These are phyloP conservation scores for Calocybe cyanea DNA, from an alignment of 768 basidiomycete species.

Conservation along the genomic window DNA sequence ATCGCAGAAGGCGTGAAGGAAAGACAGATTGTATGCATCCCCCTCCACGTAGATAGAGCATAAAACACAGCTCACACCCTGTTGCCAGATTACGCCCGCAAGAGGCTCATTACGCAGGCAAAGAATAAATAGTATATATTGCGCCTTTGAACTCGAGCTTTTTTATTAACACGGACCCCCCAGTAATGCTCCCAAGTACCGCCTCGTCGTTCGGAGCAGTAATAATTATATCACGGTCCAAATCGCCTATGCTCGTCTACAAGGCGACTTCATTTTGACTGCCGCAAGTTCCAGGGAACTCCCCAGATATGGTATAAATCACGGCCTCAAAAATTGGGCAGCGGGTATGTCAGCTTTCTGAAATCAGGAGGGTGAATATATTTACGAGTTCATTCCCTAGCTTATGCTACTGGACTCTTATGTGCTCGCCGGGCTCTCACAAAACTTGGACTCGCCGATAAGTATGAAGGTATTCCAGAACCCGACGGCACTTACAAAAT, in stretches of 20 bases:
- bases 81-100: constrained; percentile 89
- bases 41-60: neutral
- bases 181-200: constrained; percentile 96
- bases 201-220: constrained; percentile 97
- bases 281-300: constrained; percentile 90
- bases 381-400: constrained; percentile 30
- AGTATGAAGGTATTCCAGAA: constrained; percentile 92
- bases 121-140: constrained; percentile 94
- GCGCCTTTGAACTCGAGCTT: too few relatives aligned
- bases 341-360: constrained; percentile 54
- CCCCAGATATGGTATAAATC: constrained; percentile 93
- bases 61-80: constrained; percentile 8
- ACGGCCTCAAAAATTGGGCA: constrained; percentile 98
- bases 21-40: constrained; percentile 92
- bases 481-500: constrained; percentile 82
- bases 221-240: constrained; percentile 96
- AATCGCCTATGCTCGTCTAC: constrained; percentile 94
- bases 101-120: constrained; percentile 94
- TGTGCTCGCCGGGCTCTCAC: constrained; percentile 90
- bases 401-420: constrained; percentile 96
- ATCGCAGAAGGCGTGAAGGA: constrained; percentile 94
- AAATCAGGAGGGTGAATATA: neutral
- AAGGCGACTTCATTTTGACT: constrained; percentile 92
- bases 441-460: constrained; percentile 96
- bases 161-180: neutral